Evolutionary conservation across 2,329 filamentous ascomycete species (phyloP), one percentile per base, ranked within the genome.

Genomic region (Phyllosticta capitalensis): DNA sequence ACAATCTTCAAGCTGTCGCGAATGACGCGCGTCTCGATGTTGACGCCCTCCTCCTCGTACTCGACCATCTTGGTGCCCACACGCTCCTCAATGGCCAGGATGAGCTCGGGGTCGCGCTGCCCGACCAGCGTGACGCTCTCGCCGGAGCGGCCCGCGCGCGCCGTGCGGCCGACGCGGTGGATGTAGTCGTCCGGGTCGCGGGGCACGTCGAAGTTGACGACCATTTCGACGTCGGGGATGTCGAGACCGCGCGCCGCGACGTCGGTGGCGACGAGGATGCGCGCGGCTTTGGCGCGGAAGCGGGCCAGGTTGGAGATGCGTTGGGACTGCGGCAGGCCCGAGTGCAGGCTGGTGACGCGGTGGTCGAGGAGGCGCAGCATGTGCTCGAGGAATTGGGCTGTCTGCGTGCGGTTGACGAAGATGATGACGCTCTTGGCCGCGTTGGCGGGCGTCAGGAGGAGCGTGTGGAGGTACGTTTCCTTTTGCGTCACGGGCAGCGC

Each of bases 131-230:
- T 95, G 17, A 96, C 84, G 5, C 88, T 85, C 64, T 91, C 87
- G 67, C 94, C 94, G 57, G 80, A 81, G 52, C 91, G 83, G 0
- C 94, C 94, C 0, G 94, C 94, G 82, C 94, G 86, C 3, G 94
- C 94, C 12, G 94, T 99, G 75, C 94, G 87, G 72, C 94, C 94
- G 55, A 96, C 92, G 12, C 94, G 85, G 76, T 99, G 94, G 65
- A 99, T 94, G 72, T 99, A 99, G 74, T 96, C 92, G 71, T 96
- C 92, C 2, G 92, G 90, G 69, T 96, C 90, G n/a, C 92, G 85
- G 0, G 94, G 94, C 0, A 99, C 84, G 70, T 99, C 94, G 74
- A 92, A 99, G 75, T 99, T 97, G 69, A 99, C 78, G 2, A 99
- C 94, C 17, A 97, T 75, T 58, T 83, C 87, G 6, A 97, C 92